Evolutionary conservation across 768 basidiomycete species (phyloP).

Genomic region (Mycena rebaudengoi): DNA sequence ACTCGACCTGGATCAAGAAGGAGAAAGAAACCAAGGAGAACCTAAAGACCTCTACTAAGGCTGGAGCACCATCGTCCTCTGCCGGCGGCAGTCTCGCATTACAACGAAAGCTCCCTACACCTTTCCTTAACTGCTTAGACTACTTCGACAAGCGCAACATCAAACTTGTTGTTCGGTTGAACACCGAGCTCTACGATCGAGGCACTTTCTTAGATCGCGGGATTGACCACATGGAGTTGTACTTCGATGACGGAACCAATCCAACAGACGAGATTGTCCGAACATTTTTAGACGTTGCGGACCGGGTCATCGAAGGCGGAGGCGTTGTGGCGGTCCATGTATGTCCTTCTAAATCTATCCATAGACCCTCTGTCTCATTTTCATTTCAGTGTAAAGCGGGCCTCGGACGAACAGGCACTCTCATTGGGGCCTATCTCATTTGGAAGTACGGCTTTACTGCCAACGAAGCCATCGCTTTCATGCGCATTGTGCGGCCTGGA

Average conservation of each 20-base stretch:
- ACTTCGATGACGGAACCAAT: slow-evolving; percentile 98
- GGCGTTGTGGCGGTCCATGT: slow-evolving; percentile 92
- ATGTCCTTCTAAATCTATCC: slow-evolving; percentile 40
- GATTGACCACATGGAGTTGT: slow-evolving; percentile 90
- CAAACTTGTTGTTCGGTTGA: slow-evolving; percentile 92
- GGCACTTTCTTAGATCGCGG: slow-evolving; percentile 83
- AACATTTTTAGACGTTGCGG: slow-evolving; percentile 87
- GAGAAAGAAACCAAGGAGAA: slow-evolving; percentile 70
- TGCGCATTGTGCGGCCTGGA: slow-evolving; percentile 96
- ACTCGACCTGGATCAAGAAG: slow-evolving; percentile 80
- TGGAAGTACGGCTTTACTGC: slow-evolving; percentile 99
- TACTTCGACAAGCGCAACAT: slow-evolving; percentile 90
- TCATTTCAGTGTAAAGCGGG: slow-evolving; percentile 89
- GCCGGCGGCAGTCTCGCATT: slow-evolving; percentile 61
- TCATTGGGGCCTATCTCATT: slow-evolving; percentile 97
- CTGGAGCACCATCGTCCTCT: slow-evolving; percentile 35
- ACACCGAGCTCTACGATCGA: slow-evolving; percentile 91
- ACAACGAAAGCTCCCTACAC: slow-evolving; percentile 78
- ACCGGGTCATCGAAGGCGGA: slow-evolving; percentile 77
- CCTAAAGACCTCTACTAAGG: slow-evolving; percentile 36
- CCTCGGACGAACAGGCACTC: slow-evolving; percentile 92
- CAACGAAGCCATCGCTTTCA: slow-evolving; percentile 94
- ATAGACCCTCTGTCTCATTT: slow-evolving; percentile 23
- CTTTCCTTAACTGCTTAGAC: slow-evolving; percentile 91
- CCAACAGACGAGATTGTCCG: slow-evolving; percentile 95